Base-by-base conservation (phyloP, 148 eudicot genomes). In the Amaranthus palmeri region DNA sequence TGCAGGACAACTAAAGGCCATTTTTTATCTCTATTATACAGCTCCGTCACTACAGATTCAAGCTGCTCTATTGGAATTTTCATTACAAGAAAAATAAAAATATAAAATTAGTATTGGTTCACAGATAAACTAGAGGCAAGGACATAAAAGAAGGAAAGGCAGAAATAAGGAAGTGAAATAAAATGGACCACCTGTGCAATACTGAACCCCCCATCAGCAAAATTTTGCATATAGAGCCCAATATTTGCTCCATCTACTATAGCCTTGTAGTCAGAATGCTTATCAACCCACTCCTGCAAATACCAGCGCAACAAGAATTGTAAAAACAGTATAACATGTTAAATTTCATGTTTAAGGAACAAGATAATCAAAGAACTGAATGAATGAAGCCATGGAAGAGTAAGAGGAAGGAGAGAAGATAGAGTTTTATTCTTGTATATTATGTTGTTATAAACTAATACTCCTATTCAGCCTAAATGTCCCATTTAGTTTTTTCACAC, bases 1-100 rank as follows among this genome's bases (percentile, higher is more conserved):
- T 95, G 98, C 79, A 95, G 74, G 67, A 95, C 78, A 68, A 95
- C 87, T 50, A 95, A 88, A 2, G 98, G 98, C 97, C 93, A 87
- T 76, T 83, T 95, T 58, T 85, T 76, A 72, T 71, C 86, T 76
- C 82, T 86, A 40, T 66, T 71, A 75, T 91, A 82, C 45, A 91
- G 81, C 72, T 89, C 89, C 41, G 81, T 85, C 51, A 95, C 93
- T 74, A 89, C 86, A 49, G 88, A 81, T 76, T 85, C 96, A 72
- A 95, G 96, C 97, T 95, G 98, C 84, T 81, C 85, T 85, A 89
- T 84, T 79, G 60, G 77, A 85, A 81, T 61, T 76, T 67, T 54
- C 74, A 60, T 64, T 53, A 77, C 47, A 44, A 49, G 82, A 15
- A 70, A 65, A 52, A 57, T 48, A 58, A 54, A 74, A 47, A 42